Conservation (phyloP, 192 early-diverging fungal species). For the Kickxella alabastrina region DNA sequence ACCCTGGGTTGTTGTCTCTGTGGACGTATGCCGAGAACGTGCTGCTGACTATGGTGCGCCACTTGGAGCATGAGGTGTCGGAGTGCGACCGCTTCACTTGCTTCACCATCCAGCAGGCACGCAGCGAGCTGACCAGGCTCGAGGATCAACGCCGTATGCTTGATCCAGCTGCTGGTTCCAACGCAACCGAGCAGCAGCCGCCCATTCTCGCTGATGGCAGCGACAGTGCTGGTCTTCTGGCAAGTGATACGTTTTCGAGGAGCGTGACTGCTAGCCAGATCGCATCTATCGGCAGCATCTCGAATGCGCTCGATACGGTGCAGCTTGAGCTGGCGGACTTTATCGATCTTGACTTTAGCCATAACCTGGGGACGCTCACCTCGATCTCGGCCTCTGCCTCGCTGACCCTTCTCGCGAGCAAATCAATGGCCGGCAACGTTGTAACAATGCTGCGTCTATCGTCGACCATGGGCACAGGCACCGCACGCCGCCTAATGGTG, state of each 20-base stretch:
- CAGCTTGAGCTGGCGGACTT: constrained; percentile 57
- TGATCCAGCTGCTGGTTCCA: not conserved
- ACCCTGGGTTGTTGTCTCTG: constrained; percentile 73
- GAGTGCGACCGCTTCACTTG: constrained; percentile 58
- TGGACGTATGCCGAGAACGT: constrained; percentile 87
- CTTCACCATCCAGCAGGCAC: constrained; percentile 46
- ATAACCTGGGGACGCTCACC: constrained; percentile 59
- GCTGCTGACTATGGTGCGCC: constrained; percentile 62
- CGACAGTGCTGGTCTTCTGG: constrained; percentile 15
- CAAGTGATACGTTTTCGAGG: constrained; percentile 19
- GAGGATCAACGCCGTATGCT: constrained; percentile 33
- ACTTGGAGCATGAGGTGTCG: constrained; percentile 59
- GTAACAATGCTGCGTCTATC: constrained; percentile 37
- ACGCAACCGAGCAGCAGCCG: constrained; percentile 11
- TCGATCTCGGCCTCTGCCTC: constrained; percentile 51
- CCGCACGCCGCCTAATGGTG: constrained; percentile 46
- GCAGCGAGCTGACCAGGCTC: constrained; percentile 24
- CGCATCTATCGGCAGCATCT: constrained; percentile 47
- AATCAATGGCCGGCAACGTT: constrained; percentile 27
- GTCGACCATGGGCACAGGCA: constrained; percentile 35
- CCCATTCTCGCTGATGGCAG: constrained; percentile 17
- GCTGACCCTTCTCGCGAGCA: constrained; percentile 52
- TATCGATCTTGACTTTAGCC: constrained; percentile 59
- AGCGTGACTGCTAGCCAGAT: constrained; percentile 56
- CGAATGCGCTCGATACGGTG: constrained; percentile 47